A percentile compares a stretch with the other conserved stretches of the same genome.
Conservation (phyloP, 768 basidiomycete species). For the Leccinum variicolor region DNA sequence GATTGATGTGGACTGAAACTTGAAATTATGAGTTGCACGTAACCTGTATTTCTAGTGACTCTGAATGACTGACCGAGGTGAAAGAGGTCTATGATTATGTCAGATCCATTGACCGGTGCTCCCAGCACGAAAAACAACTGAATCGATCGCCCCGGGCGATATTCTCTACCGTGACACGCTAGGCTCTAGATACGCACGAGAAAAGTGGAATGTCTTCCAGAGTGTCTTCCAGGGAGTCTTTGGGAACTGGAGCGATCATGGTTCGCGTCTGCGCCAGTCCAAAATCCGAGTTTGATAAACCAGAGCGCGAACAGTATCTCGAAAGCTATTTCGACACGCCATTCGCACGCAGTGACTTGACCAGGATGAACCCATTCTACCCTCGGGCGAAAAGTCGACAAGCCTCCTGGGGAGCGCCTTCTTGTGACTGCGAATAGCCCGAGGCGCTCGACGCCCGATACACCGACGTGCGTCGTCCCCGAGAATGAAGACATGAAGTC, state of each 20-base stretch:
- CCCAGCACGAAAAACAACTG: too few relatives aligned
- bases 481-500: background rate
- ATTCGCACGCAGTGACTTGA: too few relatives aligned
- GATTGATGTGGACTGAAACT: background rate
- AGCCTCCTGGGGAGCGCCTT: background rate
- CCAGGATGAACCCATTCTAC: background rate
- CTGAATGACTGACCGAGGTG: too few relatives aligned
- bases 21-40: background rate
- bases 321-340: background rate
- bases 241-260: constrained; percentile 17
- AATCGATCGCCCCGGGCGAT: too few relatives aligned
- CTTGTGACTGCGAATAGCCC: constrained; percentile 12
- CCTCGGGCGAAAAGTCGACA: background rate
- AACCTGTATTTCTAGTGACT: background rate
- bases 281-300: background rate
- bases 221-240: too few relatives aligned
- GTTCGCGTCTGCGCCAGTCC: background rate
- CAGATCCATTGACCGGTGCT: too few relatives aligned
- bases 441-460: background rate
- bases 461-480: background rate
- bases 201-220: too few relatives aligned
- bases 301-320: background rate
- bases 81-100: too few relatives aligned
- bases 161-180: too few relatives aligned
- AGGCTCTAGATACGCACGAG: too few relatives aligned